Evolutionary conservation across 179 eudicot genomes (phyloP), one percentile per base, ranked within the genome.

Genomic region (Nepenthes alata): DNA sequence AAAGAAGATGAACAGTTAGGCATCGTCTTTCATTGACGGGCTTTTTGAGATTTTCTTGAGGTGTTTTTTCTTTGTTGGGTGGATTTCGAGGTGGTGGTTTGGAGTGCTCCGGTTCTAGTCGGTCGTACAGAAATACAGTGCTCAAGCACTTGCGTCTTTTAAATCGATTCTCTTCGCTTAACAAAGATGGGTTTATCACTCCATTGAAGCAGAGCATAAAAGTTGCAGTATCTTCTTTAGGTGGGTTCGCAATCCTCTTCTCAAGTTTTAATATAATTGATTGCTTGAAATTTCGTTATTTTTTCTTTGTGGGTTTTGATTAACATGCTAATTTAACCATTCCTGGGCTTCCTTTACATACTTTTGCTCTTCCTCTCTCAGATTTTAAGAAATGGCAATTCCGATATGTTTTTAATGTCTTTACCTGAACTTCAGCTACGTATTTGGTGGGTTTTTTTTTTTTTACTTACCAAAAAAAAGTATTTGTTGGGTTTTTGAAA

Each of bases 1-100:
- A 72, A 66, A 83, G 73, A 69, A 71, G 57, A 70, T 59, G 13
- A 75, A 78, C 82, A 72, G 69, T 78, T 81, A 80, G 78, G 73
- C 67, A 70, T 80, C 34, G 47, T 6, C 48, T 38, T 39, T 58
- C 25, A 0, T 61, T 72, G 37, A 38, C 57, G 54, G 62, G 49
- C 59, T 49, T 56, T 56, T 37, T 0, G 14, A 12, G 13, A 52
- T 14, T 62, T 67, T 41, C 36, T 47, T 57, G 5, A 13, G 53
- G 36, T 35, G 12, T 2, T 60, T 12, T 47, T 15, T 15, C 8
- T n/a, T 25, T 12, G 36, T 2, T 13, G 65, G 66, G 60, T 64
- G 62, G 50, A 50, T 63, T 63, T 58, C 66, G 72, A 55, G 49
- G 56, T 65, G 10, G 58, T 70, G 58, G 50, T 63, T 44, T 66